Conservation (phyloP, 1,284 basidiomycete species). For the Naganishia sp. region DNA sequence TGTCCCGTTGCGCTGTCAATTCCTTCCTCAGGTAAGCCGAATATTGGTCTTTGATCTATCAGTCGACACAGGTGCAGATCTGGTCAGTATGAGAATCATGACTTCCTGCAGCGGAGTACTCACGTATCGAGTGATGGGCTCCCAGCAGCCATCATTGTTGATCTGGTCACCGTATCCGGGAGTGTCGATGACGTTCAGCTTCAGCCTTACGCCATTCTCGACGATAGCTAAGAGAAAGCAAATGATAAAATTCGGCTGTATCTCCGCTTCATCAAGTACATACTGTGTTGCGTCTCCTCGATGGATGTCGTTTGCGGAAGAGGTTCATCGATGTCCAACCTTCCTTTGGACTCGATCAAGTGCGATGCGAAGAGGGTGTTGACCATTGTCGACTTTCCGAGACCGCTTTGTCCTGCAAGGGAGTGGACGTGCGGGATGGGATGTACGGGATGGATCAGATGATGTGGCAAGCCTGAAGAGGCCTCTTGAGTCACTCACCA, state of each 20-base stretch:
- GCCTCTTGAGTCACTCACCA: slow-evolving; percentile 61
- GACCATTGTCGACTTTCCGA: slow-evolving; percentile 97
- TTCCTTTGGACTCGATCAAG: slow-evolving; percentile 95
- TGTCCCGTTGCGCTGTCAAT: slow-evolving; percentile 96
- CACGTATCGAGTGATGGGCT: slow-evolving; percentile 97
- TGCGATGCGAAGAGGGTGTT: slow-evolving; percentile 99
- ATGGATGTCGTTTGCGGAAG: slow-evolving; percentile 96
- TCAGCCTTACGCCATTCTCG: slow-evolving; percentile 92
- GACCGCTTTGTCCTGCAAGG: slow-evolving; percentile 83
- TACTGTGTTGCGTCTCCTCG: slow-evolving; percentile 91
- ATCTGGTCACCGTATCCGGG: slow-evolving; percentile 98
- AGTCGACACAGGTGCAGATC: not conserved
- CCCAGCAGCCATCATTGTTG: slow-evolving; percentile 99
- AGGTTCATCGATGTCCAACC: slow-evolving; percentile 80
- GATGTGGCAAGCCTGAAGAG: not conserved
- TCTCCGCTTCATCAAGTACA: slow-evolving; percentile 46
- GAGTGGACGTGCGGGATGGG: not conserved
- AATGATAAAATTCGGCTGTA: not conserved
- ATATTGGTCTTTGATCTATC: slow-evolving; percentile 78
- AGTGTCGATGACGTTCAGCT: slow-evolving; percentile 97
- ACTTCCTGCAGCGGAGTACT: slow-evolving; percentile 45
- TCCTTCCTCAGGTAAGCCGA: slow-evolving; percentile 98
- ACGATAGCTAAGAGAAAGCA: slow-evolving; percentile 69
- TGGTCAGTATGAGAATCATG: not conserved
- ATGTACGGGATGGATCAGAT: no score